Evolutionary conservation across 108 stramenopile genomes (phyloP), one percentile per base, ranked within the genome.

Genomic region (Stephanodiscus minutulus): DNA sequence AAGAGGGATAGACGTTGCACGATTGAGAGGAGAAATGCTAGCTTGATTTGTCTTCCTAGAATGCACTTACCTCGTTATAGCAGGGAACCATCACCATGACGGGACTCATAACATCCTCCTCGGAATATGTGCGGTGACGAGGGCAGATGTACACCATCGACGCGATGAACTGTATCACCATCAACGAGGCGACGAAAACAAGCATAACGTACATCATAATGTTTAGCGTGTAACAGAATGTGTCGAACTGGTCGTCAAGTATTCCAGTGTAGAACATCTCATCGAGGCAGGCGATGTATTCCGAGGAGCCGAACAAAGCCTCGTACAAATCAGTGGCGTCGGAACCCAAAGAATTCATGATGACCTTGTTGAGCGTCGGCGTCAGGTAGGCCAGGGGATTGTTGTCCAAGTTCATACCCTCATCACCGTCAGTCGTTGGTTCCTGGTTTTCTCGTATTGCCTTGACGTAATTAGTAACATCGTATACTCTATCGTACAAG

Each of bases 51-150:
- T n/a, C n/a, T n/a, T n/a, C n/a, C n/a, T n/a, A n/a, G n/a, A n/a
- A n/a, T n/a, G n/a, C n/a, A n/a, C n/a, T n/a, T n/a, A n/a, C n/a
- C 79, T 85, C 85, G 69, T 85, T 85, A 61, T 85, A 85, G 46
- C 83, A 83, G 10, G 83, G 83, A 20, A 83, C 83, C 83, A 83
- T 79, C 7, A 83, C 60, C 83, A 83, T 83, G 13, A 83, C 83
- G 17, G 78, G 66, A 62, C 48, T 37, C 33, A 43, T 24, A 8
- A 66, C 47, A 43, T 83, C 83, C 24, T 76, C 72, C 43, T 63
- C 77, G 6, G 71, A 52, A 59, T 64, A 79, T 1, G 64, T 59
- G 7, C 70, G 74, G 44, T 75, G 36, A 21, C 46, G 29, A 15
- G 74, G 68, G 29, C 76, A 76, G 37, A 81, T 49, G 62, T 76